Base-by-base conservation (phyloP, 345 rosid genomes). In the Clausena lansium region DNA sequence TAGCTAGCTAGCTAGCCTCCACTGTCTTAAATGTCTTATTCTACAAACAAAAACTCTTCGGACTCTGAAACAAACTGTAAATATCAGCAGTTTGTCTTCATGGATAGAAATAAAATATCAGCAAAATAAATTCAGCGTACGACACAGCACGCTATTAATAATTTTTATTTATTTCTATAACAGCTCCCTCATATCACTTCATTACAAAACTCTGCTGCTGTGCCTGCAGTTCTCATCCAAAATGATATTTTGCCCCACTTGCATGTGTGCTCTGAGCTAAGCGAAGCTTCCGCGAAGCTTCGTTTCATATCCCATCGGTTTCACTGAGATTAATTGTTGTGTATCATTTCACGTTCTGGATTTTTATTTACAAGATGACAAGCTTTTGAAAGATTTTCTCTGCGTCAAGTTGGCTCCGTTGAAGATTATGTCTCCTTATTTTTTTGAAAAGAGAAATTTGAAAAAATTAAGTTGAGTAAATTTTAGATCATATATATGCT, bases 211-310 rank as follows among this genome's bases (percentile, higher is more conserved):
- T 22, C 6, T 24, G 57, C 7, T 67, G 6, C 27, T 3, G 4
- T 4, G 47, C 45, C 68, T 7, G 5, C 68, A 15, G 22, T 33
- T 24, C 69, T 36, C 45, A 4, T 36, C 70, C 67, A n/a, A 32
- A 64, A 45, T 13, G 19, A 19, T 7, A n/a, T n/a, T n/a, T 20
- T 35, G 41, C 38, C 60, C 71, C 60, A 69, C 73, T 7, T 27
- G n/a, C 73, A 69, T 47, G 36, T 47, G 71, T 5, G 4, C 2
- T 47, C 73, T 47, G 59, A 7, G n/a, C 32, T 15, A 7, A 6
- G 2, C n/a, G 27, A 24, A 69, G 15, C 73, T 70, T 70, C 73
- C 73, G 0, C 38, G 73, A 73, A 60, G 20, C 39, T 73, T 73
- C 24, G 50, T 52, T 4, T 9, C 66, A 6, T 24, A 20, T 3